A percentile compares a stretch with the other conserved stretches of the same genome.
Evolutionary conservation across 495 filamentous ascomycete species (phyloP).

Genomic region (Penicillium psychrofluorescens): DNA sequence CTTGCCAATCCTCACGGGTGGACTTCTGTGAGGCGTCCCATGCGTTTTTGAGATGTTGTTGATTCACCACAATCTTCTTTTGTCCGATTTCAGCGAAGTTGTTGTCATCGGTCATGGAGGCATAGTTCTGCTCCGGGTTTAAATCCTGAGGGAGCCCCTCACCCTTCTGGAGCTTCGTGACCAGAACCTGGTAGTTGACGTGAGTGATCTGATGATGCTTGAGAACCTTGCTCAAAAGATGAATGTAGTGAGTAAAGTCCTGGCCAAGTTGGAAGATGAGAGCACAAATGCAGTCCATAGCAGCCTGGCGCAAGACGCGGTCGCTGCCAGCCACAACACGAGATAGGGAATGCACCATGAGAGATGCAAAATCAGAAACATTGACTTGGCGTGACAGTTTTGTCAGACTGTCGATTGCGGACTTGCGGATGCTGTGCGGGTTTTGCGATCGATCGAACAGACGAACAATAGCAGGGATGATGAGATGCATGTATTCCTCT

Average conservation of each 20-base stretch:
- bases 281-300: slow-evolving; percentile 92
- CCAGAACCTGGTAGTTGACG: slow-evolving; percentile 81
- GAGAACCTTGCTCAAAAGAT: slow-evolving; percentile 74
- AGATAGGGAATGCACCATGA: slow-evolving; percentile 85
- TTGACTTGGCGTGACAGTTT: slow-evolving; percentile 96
- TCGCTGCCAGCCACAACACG: slow-evolving; percentile 69
- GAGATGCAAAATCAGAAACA: slow-evolving; percentile 90
- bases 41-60: slow-evolving; percentile 92
- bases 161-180: slow-evolving; percentile 86
- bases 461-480: slow-evolving; percentile 90
- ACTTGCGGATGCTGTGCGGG: slow-evolving; percentile 68
- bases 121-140: slow-evolving; percentile 78
- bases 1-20: slow-evolving; percentile 96
- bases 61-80: slow-evolving; percentile 93
- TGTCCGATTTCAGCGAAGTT: slow-evolving; percentile 73
- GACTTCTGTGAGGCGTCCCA: slow-evolving; percentile 96
- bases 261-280: slow-evolving; percentile 92
- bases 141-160: slow-evolving; percentile 92
- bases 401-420: slow-evolving; percentile 89
- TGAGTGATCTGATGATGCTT: slow-evolving; percentile 66
- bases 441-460: slow-evolving; percentile 82
- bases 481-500: slow-evolving; percentile 98
- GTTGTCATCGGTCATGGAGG: slow-evolving; percentile 68
- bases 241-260: slow-evolving; percentile 88
- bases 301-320: slow-evolving; percentile 66